Base-by-base conservation (phyloP, 2,329 filamentous ascomycete genomes). In the Claviceps fusiformis region DNA sequence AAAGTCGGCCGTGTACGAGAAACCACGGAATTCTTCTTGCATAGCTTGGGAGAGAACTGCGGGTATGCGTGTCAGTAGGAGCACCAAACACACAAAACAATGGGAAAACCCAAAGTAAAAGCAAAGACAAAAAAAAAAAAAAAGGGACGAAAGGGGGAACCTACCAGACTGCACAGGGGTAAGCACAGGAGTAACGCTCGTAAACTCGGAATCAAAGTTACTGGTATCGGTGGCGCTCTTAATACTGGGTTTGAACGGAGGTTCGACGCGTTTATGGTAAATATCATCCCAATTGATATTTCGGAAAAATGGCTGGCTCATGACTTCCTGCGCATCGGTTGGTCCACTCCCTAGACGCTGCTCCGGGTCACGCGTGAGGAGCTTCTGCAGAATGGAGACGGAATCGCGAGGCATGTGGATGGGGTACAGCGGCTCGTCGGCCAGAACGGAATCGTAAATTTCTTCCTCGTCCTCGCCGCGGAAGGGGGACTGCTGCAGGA, bases 261-360 rank as follows among this genome's bases (percentile, higher is more conserved):
- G 87, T 54, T 84, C 80, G 24, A 96, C 83, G 41, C 89, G 82
- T 81, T 97, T 98, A 74, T 96, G 82, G 70, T 96, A 97, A 58
- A 98, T 90, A 67, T 98, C 93, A 61, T 98, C 93, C 93, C 93
- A 98, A 72, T 93, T 95, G 69, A 97, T 88, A 68, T 93, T 95
- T 59, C 90, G 80, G 77, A 98, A 98, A 78, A 98, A 98, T 1
- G 93, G 89, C 70, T 98, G 93, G 67, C 85, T 95, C 93, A 98
- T 98, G 67, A 98, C 87, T 71, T 98, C 93, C 71, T 97, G 91
- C 3, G 93, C 93, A 71, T 98, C 93, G 0, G 93, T 97, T 2
- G 93, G 92, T 3, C 93, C 93, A 62, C 89, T 95, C 59, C 93
- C 93, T 35, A 98, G 80, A 61, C 93, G 85, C 66, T 93, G 80